Conservation (phyloP, 2,329 filamentous ascomycete genomes). For the Fusarium piperis region DNA sequence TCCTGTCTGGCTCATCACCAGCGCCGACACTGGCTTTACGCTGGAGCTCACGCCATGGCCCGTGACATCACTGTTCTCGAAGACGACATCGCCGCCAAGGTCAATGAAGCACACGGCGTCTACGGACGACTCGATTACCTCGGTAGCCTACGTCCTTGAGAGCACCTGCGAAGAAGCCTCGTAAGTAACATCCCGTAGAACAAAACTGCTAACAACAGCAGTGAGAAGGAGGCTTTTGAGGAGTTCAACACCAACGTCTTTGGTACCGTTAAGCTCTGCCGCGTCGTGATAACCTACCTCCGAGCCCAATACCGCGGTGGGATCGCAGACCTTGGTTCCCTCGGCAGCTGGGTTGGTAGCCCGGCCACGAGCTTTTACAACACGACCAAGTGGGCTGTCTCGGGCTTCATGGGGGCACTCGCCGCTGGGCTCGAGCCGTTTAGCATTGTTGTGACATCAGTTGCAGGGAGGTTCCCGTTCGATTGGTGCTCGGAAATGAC, state of each 20-base stretch:
- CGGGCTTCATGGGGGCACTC: conserved; percentile 52
- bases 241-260: conserved; percentile 61
- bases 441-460: conserved; percentile 48
- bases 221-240: conserved; percentile 44
- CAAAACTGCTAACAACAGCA: not conserved
- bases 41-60: conserved; percentile 11
- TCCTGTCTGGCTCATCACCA: conserved; percentile 58
- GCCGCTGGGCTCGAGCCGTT: conserved; percentile 53
- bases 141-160: conserved; percentile 28
- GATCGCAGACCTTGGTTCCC: conserved; percentile 54
- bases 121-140: conserved; percentile 18
- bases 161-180: conserved; percentile 26
- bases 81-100: conserved; percentile 10
- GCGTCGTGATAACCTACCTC: conserved; percentile 56
- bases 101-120: conserved; percentile 14
- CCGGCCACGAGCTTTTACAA: conserved; percentile 33
- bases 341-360: conserved; percentile 49
- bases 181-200: not conserved
- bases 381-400: conserved; percentile 56
- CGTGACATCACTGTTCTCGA: conserved; percentile 23
- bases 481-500: not conserved
- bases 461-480: not conserved
- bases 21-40: conserved; percentile 54
- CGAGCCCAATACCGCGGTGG: conserved; percentile 44
- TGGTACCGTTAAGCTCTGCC: conserved; percentile 55